These are phyloP conservation scores for Scytalidium lignicola DNA, from an alignment of 2,329 filamentous ascomycete species.

Conservation along the genomic window DNA sequence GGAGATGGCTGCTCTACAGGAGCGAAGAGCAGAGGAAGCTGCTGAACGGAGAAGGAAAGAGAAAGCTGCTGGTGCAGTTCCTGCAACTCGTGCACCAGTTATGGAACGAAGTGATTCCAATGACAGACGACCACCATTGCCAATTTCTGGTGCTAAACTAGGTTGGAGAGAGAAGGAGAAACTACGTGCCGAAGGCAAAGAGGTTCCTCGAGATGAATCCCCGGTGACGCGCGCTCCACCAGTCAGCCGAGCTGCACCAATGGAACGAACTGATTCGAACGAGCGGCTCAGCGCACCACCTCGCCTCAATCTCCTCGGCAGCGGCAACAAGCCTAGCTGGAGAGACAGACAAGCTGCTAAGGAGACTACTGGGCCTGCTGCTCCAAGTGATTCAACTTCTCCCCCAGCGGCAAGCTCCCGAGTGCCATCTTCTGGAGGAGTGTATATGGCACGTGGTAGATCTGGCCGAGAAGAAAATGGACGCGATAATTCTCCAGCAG, in stretches of 20 bases:
- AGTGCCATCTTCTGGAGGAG: conserved; percentile 31
- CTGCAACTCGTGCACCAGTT: conserved; percentile 36
- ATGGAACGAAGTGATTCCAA: conserved; percentile 45
- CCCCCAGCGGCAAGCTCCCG: conserved; percentile 18
- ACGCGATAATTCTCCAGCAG: conserved; percentile 33
- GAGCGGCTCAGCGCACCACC: conserved; percentile 45
- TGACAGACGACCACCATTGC: conserved; percentile 54
- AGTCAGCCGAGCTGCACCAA: conserved; percentile 19
- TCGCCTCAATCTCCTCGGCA: conserved; percentile 47
- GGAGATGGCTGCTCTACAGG: conserved; percentile 65
- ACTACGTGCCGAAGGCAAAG: conserved; percentile 32
- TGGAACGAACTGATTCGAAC: conserved; percentile 37
- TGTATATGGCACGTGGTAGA: conserved; percentile 38
- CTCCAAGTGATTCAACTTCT: conserved; percentile 20
- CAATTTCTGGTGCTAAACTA: conserved; percentile 56
- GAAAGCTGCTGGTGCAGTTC: conserved; percentile 41
- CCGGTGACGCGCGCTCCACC: conserved; percentile 20
- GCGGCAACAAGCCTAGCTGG: conserved; percentile 42
- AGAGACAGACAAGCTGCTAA: conserved; percentile 54
- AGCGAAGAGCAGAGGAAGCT: conserved; percentile 82
- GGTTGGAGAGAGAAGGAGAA: conserved; percentile 72
- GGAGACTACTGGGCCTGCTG: conserved; percentile 25
- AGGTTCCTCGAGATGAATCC: conserved; percentile 23
- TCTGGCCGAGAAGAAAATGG: conserved; percentile 39
- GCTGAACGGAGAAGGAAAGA: conserved; percentile 67